Evolutionary conservation across 352 stramenopile genomes (phyloP).

Genomic region (Aphanomyces stellatus): DNA sequence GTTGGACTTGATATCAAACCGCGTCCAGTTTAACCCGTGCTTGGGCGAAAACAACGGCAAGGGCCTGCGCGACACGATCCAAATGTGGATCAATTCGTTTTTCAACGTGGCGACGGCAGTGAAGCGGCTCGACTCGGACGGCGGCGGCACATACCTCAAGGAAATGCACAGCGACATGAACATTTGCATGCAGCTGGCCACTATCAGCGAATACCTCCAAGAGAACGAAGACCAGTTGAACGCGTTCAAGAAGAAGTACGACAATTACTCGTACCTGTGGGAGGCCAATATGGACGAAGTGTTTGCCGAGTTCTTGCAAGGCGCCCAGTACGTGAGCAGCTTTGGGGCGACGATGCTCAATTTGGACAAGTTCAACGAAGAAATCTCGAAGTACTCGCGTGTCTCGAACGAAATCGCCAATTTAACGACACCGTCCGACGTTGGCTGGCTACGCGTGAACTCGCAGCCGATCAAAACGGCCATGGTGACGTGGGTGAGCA

Average conservation of each 20-base stretch:
- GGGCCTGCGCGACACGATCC: conserved; percentile 90
- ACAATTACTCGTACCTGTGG: conserved; percentile 95
- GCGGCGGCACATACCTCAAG: conserved; percentile 93
- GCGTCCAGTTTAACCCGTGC: conserved; percentile 81
- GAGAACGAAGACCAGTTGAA: conserved; percentile 90
- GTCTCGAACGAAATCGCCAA: conserved; percentile 87
- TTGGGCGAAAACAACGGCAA: conserved; percentile 89
- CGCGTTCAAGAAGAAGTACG: conserved; percentile 92
- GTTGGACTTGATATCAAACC: conserved; percentile 88
- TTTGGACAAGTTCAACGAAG: conserved; percentile 91
- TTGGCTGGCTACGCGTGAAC: conserved; percentile 97
- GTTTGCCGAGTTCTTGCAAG: conserved; percentile 90
- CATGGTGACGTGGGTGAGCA: conserved; percentile 92
- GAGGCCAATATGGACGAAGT: conserved; percentile 87
- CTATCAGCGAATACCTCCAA: conserved; percentile 88
- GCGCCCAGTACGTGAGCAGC: conserved; percentile 43
- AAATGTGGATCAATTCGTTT: conserved; percentile 96
- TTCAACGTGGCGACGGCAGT: conserved; percentile 93
- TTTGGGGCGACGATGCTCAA: conserved; percentile 87
- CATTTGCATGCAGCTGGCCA: conserved; percentile 91
- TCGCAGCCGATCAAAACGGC: conserved; percentile 95
- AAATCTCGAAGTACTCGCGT: conserved; percentile 94
- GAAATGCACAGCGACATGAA: conserved; percentile 96
- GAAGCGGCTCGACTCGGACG: conserved; percentile 91
- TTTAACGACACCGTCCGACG: conserved; percentile 84